phyloP scores from a whole-genome alignment of 345 rosid species.

The Tarenaya hassleriana region DNA sequence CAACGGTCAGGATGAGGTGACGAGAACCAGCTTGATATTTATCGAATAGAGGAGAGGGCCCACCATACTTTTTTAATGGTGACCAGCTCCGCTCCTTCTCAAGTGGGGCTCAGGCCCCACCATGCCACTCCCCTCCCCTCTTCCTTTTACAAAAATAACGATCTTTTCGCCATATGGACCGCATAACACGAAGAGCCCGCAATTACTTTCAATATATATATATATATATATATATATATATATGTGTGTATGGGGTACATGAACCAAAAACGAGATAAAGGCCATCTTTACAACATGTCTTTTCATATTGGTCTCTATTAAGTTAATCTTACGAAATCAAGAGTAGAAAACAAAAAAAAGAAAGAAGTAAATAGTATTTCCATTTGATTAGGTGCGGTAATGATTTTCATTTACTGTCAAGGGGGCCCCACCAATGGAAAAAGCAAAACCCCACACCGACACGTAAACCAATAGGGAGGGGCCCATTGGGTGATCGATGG shows the following conservation, averaged over 20 bases:
- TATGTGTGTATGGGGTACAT: too few relatives aligned
- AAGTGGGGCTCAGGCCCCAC: conserved; percentile 26
- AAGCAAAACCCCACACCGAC: conserved; percentile 6
- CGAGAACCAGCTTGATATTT: conserved; percentile 8
- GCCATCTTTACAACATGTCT: too few relatives aligned
- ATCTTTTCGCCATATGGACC: conserved; percentile 9
- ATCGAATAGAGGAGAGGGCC: conserved; percentile 5
- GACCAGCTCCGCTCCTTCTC: conserved; percentile 22
- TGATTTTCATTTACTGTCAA: too few relatives aligned
- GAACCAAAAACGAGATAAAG: too few relatives aligned
- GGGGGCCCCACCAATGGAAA: too few relatives aligned
- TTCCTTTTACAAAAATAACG: not conserved
- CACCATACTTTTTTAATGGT: conserved; percentile 22
- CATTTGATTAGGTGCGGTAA: too few relatives aligned
- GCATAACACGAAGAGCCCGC: too few relatives aligned
- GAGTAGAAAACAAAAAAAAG: conserved; percentile 5
- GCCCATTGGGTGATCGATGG: conserved; percentile 41
- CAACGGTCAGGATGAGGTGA: conserved; percentile 21
- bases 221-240: too few relatives aligned
- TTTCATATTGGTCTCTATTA: too few relatives aligned
- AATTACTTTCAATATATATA: too few relatives aligned
- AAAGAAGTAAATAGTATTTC: too few relatives aligned
- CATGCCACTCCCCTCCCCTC: not conserved
- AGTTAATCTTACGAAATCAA: too few relatives aligned
- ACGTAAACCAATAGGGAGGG: conserved; percentile 5